Conservation (phyloP, 163 green algal genomes). For the Scenedesmus sp. region DNA sequence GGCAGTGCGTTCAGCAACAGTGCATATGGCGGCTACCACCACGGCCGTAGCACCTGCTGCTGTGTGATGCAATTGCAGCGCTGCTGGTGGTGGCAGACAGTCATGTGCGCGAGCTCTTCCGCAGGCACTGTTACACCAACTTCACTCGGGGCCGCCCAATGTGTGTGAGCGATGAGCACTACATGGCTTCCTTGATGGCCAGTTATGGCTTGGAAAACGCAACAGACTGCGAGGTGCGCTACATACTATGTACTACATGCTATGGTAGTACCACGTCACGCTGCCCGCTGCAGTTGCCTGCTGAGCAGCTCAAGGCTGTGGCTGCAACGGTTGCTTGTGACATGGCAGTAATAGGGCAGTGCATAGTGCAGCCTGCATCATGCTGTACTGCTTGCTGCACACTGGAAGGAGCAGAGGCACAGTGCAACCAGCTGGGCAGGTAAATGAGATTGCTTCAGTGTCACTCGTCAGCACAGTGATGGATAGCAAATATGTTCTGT, state of each 20-base stretch:
- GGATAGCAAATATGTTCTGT: too few relatives aligned
- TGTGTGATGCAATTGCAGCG: neutral
- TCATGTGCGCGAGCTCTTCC: neutral
- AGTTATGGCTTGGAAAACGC: conserved; percentile 60
- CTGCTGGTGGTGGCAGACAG: conserved; percentile 5
- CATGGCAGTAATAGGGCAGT: too few relatives aligned
- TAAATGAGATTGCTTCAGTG: too few relatives aligned
- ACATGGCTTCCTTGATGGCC: conserved; percentile 84
- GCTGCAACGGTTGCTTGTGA: neutral
- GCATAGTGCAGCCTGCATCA: neutral
- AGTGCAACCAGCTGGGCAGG: neutral
- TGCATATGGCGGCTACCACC: too few relatives aligned
- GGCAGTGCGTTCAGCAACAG: too few relatives aligned
- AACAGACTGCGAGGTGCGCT: conserved; percentile 15
- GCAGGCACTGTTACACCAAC: neutral
- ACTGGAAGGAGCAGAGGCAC: neutral
- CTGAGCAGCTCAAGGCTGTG: too few relatives aligned
- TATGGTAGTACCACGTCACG: too few relatives aligned
- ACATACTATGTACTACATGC: neutral
- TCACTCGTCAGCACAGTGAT: too few relatives aligned
- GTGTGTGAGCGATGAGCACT: conserved; percentile 85
- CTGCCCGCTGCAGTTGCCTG: too few relatives aligned
- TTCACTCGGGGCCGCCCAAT: neutral
- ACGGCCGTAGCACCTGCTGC: too few relatives aligned
- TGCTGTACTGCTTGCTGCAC: too few relatives aligned